Evolutionary conservation across 129 eudicot species (phyloP), one percentile per base, ranked within the genome.

Genomic region (Mikania micrantha): DNA sequence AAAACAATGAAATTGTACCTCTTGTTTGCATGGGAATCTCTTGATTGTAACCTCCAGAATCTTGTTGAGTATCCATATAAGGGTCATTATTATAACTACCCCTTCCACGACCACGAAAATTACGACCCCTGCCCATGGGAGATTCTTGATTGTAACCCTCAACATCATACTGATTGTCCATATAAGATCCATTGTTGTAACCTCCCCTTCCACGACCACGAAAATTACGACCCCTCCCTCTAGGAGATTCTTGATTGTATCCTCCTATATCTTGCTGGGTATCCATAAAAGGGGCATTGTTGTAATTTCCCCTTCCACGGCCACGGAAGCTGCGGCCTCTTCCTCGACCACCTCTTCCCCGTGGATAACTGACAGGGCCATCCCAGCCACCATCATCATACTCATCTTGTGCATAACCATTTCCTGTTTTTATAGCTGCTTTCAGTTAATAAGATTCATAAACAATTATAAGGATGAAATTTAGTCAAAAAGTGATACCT

Each of bases 181-280:
- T 34, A 70, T 74, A 88, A 65, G 99, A 85, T 15, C 85, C 90
- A 68, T 79, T 71, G 64, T 83, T 61, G 48, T 81, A 87, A 20
- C 88, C 88, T 35, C 95, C 97, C 77, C 99, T 82, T 52, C 97
- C 99, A 85, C 95, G 99, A 20, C 95, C 94, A 72, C 91, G 90
- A 74, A 78, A 85, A 56, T 44, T 68, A 70, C 95, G 95, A 13
- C 87, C 97, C 80, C 96, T 83, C 36, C 95, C 88, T 58, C 67
- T 63, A 7, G 90, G 93, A 64, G 84, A 80, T 35, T 88, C 99
- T 74, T 84, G 87, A 70, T 75, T 77, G 82, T 86, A 89, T 38
- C 88, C 95, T 61, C 91, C 95, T 16, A 59, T 80, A 56, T 87
- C 90, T 58, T 80, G 85, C 72, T 82, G 96, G 31, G 7, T 28